phyloP scores from a whole-genome alignment of 2,329 filamentous ascomycete species.

The Canariomyces notabilis region DNA sequence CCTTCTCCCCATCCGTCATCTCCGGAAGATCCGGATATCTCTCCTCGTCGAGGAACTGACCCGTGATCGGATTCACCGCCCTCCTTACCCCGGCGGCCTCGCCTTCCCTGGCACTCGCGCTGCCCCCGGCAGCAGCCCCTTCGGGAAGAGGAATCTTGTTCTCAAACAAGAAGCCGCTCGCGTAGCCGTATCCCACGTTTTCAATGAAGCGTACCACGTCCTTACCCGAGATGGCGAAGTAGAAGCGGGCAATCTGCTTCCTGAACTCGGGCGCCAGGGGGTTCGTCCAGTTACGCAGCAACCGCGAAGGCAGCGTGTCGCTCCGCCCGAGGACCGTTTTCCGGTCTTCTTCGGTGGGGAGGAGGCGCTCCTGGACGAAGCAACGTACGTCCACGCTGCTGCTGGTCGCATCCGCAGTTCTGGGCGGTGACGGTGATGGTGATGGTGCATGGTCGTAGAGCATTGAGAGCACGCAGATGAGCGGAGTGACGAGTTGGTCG shows the following conservation, averaged over 20 bases:
- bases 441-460: slow-evolving; percentile 66
- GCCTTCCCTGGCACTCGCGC: slow-evolving; percentile 21
- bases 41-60: slow-evolving; percentile 71
- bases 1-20: slow-evolving; percentile 90
- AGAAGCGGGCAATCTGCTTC: slow-evolving; percentile 67
- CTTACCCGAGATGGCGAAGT: slow-evolving; percentile 82
- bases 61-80: slow-evolving; percentile 77
- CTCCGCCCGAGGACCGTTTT: slow-evolving; percentile 71
- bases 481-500: slow-evolving; percentile 64
- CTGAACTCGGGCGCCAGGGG: slow-evolving; percentile 66
- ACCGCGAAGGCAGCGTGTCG: slow-evolving; percentile 65
- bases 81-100: slow-evolving; percentile 23
- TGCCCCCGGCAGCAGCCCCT: slow-evolving; percentile 39
- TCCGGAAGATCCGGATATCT: slow-evolving; percentile 53
- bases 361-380: slow-evolving; percentile 60
- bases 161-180: slow-evolving; percentile 81
- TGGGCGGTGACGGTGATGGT: slow-evolving; percentile 6
- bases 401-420: not conserved
- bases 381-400: slow-evolving; percentile 40
- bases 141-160: slow-evolving; percentile 76
- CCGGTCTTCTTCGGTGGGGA: slow-evolving; percentile 75
- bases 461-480: slow-evolving; percentile 68
- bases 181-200: slow-evolving; percentile 93
- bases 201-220: slow-evolving; percentile 76
- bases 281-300: slow-evolving; percentile 74